Conservation (phyloP, 2,329 filamentous ascomycete genomes). For the Cladophialophora carrionii region DNA sequence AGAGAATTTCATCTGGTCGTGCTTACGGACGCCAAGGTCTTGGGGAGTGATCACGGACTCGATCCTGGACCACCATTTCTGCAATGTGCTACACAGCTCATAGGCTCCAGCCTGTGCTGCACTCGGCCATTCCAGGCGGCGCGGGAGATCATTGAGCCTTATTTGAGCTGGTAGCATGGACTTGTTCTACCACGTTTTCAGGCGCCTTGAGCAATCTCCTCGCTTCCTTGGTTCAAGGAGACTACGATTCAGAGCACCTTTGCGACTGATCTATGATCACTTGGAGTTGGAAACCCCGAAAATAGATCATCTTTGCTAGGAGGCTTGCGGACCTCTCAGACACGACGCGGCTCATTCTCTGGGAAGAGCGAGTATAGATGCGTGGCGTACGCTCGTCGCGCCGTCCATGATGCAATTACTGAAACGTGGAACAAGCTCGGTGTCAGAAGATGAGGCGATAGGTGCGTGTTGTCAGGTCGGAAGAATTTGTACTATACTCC, state of each 20-base stretch:
- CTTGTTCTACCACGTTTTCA: background rate
- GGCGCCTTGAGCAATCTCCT: background rate
- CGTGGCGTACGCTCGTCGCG: background rate
- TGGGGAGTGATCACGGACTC: background rate
- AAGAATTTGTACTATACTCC: slow-evolving; percentile 1
- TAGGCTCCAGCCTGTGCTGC: background rate
- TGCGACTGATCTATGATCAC: background rate
- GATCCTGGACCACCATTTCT: background rate
- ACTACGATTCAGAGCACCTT: background rate
- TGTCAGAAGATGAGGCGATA: background rate
- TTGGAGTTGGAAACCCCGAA: background rate
- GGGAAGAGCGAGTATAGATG: background rate
- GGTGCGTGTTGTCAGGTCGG: too few species aligned
- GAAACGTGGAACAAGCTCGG: background rate
- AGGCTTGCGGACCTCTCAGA: background rate
- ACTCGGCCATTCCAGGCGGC: too few species aligned
- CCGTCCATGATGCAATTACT: background rate
- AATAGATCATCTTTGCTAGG: background rate
- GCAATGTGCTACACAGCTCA: background rate
- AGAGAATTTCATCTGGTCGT: slow-evolving; percentile 31
- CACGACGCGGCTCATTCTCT: background rate
- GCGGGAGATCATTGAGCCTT: background rate
- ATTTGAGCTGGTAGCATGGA: background rate
- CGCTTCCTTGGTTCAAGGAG: background rate
- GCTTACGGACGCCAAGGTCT: background rate